Conservation (phyloP, 1,139 yeast genomes). For the Zhuliangozyma blackwelliae region DNA sequence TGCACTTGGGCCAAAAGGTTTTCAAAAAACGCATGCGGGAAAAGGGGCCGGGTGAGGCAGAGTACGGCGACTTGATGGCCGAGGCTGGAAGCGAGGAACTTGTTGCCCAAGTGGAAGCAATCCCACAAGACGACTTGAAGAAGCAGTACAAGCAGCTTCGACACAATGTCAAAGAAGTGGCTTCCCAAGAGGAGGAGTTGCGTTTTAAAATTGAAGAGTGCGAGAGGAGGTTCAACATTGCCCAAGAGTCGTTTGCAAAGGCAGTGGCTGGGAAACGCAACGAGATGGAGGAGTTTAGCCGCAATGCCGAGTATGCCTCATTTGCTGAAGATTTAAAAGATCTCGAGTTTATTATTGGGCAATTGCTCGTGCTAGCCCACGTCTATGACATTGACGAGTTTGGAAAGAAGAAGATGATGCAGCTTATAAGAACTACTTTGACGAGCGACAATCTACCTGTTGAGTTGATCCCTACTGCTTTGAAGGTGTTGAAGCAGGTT, state of each 20-base stretch:
- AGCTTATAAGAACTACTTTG: constrained; percentile 60
- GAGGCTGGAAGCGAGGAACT: constrained; percentile 4
- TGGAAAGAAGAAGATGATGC: constrained; percentile 80
- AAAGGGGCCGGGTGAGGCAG: background rate
- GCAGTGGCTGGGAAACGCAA: background rate
- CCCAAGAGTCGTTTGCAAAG: background rate
- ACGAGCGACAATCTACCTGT: constrained; percentile 54
- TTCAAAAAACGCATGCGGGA: background rate
- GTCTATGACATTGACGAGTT: constrained; percentile 87
- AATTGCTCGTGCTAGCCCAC: constrained; percentile 62
- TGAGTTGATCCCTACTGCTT: constrained; percentile 50
- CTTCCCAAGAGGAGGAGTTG: background rate
- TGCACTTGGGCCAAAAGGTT: background rate
- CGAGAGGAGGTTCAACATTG: constrained; percentile 1
- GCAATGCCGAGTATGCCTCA: constrained; percentile 9
- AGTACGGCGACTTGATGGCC: too few relatives aligned
- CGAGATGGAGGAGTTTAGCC: constrained; percentile 9
- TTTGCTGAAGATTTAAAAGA: constrained; percentile 45
- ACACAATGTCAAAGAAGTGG: constrained; percentile 1
- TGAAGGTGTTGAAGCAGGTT: constrained; percentile 63
- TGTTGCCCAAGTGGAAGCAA: constrained; percentile 8
- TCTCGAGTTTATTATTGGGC: constrained; percentile 71
- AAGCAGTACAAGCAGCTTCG: constrained; percentile 13
- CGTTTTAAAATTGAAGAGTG: background rate
- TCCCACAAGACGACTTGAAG: constrained; percentile 16